These are phyloP conservation scores for Isatis tinctoria DNA, from an alignment of 345 rosid species.

Conservation along the genomic window DNA sequence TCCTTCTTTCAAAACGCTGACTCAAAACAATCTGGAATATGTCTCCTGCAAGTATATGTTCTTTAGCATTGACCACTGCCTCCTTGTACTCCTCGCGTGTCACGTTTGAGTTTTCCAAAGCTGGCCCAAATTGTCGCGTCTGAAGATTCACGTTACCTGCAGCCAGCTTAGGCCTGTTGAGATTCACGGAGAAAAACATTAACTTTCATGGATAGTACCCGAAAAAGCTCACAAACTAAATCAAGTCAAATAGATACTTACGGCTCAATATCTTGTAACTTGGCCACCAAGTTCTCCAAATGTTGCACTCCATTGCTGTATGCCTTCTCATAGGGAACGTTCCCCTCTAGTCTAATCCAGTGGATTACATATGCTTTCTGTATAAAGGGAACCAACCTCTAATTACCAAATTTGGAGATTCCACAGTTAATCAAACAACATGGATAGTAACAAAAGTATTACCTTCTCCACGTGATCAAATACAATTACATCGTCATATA, in stretches of 20 bases:
- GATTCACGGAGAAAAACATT: not conserved
- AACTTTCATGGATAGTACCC: not conserved
- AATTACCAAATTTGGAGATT: not conserved
- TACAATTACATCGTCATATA: slow-evolving; percentile 69
- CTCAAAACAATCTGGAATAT: slow-evolving; percentile 84
- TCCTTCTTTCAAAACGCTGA: slow-evolving; percentile 83
- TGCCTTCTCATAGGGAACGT: slow-evolving; percentile 51
- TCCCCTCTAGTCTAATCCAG: slow-evolving; percentile 54
- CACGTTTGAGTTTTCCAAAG: slow-evolving; percentile 60
- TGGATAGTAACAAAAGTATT: slow-evolving; percentile 3
- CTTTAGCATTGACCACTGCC: slow-evolving; percentile 69
- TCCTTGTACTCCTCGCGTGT: slow-evolving; percentile 60
- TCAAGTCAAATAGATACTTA: slow-evolving; percentile 27
- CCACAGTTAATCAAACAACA: not conserved
- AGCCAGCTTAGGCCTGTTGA: slow-evolving; percentile 65
- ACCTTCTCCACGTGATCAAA: slow-evolving; percentile 96
- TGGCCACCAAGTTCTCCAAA: slow-evolving; percentile 45
- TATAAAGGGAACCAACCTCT: not conserved
- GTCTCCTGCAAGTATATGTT: slow-evolving; percentile 84
- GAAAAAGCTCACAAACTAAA: slow-evolving; percentile 2
- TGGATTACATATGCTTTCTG: slow-evolving; percentile 66
- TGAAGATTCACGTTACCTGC: slow-evolving; percentile 55
- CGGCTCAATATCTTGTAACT: slow-evolving; percentile 46
- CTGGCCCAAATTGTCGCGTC: slow-evolving; percentile 59
- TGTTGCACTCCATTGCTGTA: slow-evolving; percentile 48